A percentile compares a stretch with the other conserved stretches of the same genome.
These are phyloP conservation scores for Streptanthus diversifolius DNA, from an alignment of 345 rosid species.

Conservation along the genomic window DNA sequence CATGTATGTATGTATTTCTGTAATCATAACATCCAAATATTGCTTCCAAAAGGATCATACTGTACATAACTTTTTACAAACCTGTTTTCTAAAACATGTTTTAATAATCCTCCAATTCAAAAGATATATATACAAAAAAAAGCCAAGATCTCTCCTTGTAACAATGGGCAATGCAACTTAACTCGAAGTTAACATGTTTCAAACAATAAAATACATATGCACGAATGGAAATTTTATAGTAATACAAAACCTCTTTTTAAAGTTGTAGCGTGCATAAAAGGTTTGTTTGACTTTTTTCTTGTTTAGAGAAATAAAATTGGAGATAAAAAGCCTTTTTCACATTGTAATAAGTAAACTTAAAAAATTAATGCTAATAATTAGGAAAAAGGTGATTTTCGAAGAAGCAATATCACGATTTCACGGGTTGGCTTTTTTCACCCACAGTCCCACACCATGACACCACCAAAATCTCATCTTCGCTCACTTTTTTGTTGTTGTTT, in stretches of 20 bases:
- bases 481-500: neutral
- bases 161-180: neutral
- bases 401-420: slow-evolving; percentile 35
- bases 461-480: slow-evolving; percentile 12
- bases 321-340: slow-evolving; percentile 27
- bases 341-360: slow-evolving; percentile 31
- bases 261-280: slow-evolving; percentile 34
- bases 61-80: neutral
- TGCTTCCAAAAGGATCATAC: neutral
- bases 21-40: slow-evolving; percentile 1
- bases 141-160: neutral
- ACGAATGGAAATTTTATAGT: slow-evolving; percentile 4
- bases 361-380: slow-evolving; percentile 29
- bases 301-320: neutral
- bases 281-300: slow-evolving; percentile 19
- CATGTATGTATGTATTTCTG: neutral
- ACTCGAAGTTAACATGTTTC: neutral
- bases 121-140: neutral
- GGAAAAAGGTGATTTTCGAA: slow-evolving; percentile 30
- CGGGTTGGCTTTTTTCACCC: slow-evolving; percentile 24
- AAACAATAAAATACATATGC: slow-evolving; percentile 13
- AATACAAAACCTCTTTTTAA: slow-evolving; percentile 8
- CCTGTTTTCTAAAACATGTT: neutral
- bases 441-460: slow-evolving; percentile 12
- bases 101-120: neutral